Evolutionary conservation across 2,329 filamentous ascomycete species (phyloP), one percentile per base, ranked within the genome.

Genomic region (Kalmusia sp.): DNA sequence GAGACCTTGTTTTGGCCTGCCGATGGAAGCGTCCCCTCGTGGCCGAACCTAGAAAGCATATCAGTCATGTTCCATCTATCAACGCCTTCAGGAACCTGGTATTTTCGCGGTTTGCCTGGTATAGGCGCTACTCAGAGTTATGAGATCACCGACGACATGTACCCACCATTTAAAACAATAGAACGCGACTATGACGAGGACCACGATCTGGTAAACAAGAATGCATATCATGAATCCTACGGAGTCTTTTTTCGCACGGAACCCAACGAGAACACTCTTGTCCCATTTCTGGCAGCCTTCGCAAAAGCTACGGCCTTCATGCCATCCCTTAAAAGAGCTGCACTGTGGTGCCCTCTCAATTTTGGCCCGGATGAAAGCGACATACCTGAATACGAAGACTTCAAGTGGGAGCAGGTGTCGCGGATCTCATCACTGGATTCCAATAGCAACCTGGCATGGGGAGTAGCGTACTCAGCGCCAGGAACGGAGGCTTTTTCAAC

Each of bases 1-100:
- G 37, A 41, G 1, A 57, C 57, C 3, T 40, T 62, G n/a, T 62
- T 62, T 43, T 62, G 52, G 57, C 59, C 59, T 12, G 25, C 44
- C 12, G 43, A 49, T 22, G 41, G 44, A 19, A 39, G 34, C 15
- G 17, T 9, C 12, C 22, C 43, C 7, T 38, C 17, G 12, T 52
- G 43, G 41, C 50, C 50, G 15, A 24, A 45, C 12, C 40, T 52
- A 8, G 40, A 52, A 24, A 46, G 27, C 24, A 9, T 52, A 4
- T 3, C 21, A 22, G 27, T 52, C 15, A 25, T 46, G 33, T 46
- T 52, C 21, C 40, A 52, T 15, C 39, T 52, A 5, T 25, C 41
- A 21, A 37, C 21, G 4, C 49, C 49, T 8, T 52, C 49, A 6
- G 49, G 49, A 9, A 31, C 30, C 8, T 52, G 49, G 49, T 52